Conservation (phyloP, 768 basidiomycete genomes). For the Panus rudis region DNA sequence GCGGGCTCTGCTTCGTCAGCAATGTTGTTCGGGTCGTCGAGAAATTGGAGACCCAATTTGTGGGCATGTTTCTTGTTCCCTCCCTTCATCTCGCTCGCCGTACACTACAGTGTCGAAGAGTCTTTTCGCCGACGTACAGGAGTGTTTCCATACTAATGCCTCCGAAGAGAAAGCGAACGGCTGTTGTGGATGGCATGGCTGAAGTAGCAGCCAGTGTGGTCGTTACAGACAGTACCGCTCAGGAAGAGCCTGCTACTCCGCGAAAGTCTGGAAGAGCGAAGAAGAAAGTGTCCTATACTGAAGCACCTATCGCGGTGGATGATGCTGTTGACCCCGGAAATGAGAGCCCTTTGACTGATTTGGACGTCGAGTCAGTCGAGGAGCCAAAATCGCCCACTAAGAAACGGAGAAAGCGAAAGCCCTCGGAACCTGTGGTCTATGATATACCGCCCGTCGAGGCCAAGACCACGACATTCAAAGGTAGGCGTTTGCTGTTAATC, state of each 20-base stretch:
- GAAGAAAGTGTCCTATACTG: slow-evolving; percentile 10
- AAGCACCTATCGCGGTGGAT: neutral
- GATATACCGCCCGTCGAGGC: slow-evolving; percentile 65
- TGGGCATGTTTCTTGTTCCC: neutral
- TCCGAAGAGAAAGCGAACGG: slow-evolving; percentile 7
- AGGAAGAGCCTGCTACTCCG: slow-evolving; percentile 4
- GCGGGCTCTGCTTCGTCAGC: neutral
- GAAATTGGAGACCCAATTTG: neutral
- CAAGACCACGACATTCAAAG: slow-evolving; percentile 64
- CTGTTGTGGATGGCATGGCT: slow-evolving; percentile 5
- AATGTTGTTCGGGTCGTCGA: no score
- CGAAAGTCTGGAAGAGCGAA: slow-evolving; percentile 8
- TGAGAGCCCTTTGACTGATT: slow-evolving; percentile 17
- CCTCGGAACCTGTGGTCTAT: slow-evolving; percentile 45
- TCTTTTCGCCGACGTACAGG: neutral
- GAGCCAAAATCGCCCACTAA: slow-evolving; percentile 11
- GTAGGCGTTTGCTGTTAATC: slow-evolving; percentile 41
- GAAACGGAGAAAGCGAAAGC: slow-evolving; percentile 23
- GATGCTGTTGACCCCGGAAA: neutral
- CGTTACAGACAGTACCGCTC: slow-evolving; percentile 7
- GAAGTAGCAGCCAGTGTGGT: no score
- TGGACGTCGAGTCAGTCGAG: slow-evolving; percentile 4
- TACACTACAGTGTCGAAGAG: neutral
- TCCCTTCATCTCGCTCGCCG: neutral
- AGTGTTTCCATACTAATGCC: slow-evolving; percentile 4